A percentile compares a stretch with the other conserved stretches of the same genome.
Evolutionary conservation across 2,329 filamentous ascomycete genomes (phyloP).

Genomic region (Cordyceps fumosorosea): DNA sequence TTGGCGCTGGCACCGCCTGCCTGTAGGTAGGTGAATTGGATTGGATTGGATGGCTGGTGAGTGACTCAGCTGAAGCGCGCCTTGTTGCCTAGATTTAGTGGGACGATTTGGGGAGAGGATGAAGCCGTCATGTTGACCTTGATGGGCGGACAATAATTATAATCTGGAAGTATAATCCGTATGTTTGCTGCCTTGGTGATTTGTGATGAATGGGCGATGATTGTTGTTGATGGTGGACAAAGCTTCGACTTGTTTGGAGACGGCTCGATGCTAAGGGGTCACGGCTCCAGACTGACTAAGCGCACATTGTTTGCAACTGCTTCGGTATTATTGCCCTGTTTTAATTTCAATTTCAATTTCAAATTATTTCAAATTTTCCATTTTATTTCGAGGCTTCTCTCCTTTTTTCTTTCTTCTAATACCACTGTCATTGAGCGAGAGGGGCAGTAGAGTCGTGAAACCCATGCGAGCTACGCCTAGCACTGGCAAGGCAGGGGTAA

Average conservation of each 20-base stretch:
- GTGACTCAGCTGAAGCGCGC: slow-evolving; percentile 6
- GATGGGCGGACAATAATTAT: no score
- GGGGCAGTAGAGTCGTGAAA: no score
- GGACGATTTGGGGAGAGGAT: neutral
- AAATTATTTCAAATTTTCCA: neutral
- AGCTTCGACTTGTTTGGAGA: neutral
- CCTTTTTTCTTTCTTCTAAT: no score
- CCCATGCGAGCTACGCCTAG: no score
- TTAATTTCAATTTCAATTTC: neutral
- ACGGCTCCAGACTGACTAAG: neutral
- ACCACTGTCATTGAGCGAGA: no score
- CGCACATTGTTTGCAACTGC: no score
- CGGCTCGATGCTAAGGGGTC: neutral
- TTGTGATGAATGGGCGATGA: neutral
- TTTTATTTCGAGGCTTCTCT: neutral
- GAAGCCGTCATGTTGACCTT: no score
- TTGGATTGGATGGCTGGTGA: neutral
- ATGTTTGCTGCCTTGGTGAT: neutral
- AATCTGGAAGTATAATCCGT: neutral
- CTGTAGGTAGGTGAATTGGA: neutral
- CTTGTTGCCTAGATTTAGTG: slow-evolving; percentile 5
- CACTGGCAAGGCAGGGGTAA: no score
- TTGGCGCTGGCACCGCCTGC: neutral
- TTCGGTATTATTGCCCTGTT: no score
- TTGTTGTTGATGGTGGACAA: neutral